Base-by-base conservation (phyloP, 768 basidiomycete species). In the Lentinula guzmanii region DNA sequence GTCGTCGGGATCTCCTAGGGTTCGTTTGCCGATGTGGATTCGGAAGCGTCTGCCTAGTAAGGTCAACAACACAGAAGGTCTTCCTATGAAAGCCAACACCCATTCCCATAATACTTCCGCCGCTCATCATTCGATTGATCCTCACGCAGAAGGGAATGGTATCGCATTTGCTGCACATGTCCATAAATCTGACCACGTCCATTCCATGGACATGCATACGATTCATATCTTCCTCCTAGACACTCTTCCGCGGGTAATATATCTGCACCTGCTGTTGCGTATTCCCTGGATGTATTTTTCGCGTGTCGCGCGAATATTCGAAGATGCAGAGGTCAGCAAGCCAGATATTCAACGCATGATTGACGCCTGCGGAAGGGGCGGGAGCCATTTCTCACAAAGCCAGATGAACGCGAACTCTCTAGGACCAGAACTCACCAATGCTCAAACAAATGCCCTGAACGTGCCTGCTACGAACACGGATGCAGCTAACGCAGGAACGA, bases 261-360 rank as follows among this genome's bases (percentile, higher is more conserved):
- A 79, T 62, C 65, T 75, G 7, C 66, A 73, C 63, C 53, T 74
- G 45, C 81, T 92, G 7, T 77, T 92, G 16, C 81, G 85, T 15
- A 79, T 93, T n/a, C 91, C 91, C 1, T 82, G 87, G 0, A 76
- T 91, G 66, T 93, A 93, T 68, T 93, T 91, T 71, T 82, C 86
- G 2, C 85, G 91, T 2, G 91, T 93, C 24, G 82, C 88, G 2
- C 80, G 83, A 52, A 82, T 92, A 31, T 91, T 91, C 64, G 82
- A 87, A 65, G 89, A 90, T 61, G 90, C 90, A 2, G 86, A 92
- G 58, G 81, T 93, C 55, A 89, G 89, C 68, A 79, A 79, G 63
- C 88, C 86, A 8, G 91, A 93, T 67, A 82, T 93, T 18, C 74
- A 83, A 55, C 68, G 80, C 42, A 84, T 86, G 81, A 68, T 76